A percentile compares a stretch with the other conserved stretches of the same genome.
Conservation (phyloP, 805 yeast genomes). For the Kodamaea hsintzibuensis region DNA sequence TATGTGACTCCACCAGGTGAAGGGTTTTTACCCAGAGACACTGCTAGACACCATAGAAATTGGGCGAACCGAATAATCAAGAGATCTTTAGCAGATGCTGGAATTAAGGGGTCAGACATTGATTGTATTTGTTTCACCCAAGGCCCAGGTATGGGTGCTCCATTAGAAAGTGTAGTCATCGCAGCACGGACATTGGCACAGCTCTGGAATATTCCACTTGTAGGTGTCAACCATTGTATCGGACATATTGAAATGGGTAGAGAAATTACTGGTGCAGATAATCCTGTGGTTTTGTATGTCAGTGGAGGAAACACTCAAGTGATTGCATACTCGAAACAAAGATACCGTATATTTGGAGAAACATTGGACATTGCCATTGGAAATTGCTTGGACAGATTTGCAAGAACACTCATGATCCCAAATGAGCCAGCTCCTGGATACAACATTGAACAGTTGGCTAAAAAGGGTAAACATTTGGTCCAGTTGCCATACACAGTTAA, state of each 20-base stretch:
- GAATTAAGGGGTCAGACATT: constrained; percentile 49
- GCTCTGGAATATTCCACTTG: constrained; percentile 79
- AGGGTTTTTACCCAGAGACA: constrained; percentile 94
- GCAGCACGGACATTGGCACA: constrained; percentile 86
- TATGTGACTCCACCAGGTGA: constrained; percentile 97
- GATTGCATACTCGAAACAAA: constrained; percentile 90
- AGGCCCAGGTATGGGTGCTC: constrained; percentile 99
- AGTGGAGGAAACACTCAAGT: constrained; percentile 99
- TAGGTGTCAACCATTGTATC: constrained; percentile 96
- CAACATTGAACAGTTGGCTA: constrained; percentile 93
- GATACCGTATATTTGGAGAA: constrained; percentile 98
- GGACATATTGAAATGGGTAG: constrained; percentile 99
- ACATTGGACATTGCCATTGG: constrained; percentile 98
- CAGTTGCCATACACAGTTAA: constrained; percentile 94
- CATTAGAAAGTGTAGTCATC: constrained; percentile 86
- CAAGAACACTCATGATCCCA: constrained; percentile 82
- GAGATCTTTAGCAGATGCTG: constrained; percentile 63
- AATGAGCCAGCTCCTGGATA: constrained; percentile 97
- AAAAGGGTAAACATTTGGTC: constrained; percentile 60
- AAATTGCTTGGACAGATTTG: constrained; percentile 93
- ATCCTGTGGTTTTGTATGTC: constrained; percentile 95
- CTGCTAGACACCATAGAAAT: constrained; percentile 93
- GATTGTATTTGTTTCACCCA: constrained; percentile 92
- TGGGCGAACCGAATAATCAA: constrained; percentile 86
- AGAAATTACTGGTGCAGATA: constrained; percentile 95